Percentiles rank a stretch among this genome's conserved stretches.
These are phyloP conservation scores for Phalaenopsis aphrodite DNA, from an alignment of 106 monocot species.

Conservation along the genomic window DNA sequence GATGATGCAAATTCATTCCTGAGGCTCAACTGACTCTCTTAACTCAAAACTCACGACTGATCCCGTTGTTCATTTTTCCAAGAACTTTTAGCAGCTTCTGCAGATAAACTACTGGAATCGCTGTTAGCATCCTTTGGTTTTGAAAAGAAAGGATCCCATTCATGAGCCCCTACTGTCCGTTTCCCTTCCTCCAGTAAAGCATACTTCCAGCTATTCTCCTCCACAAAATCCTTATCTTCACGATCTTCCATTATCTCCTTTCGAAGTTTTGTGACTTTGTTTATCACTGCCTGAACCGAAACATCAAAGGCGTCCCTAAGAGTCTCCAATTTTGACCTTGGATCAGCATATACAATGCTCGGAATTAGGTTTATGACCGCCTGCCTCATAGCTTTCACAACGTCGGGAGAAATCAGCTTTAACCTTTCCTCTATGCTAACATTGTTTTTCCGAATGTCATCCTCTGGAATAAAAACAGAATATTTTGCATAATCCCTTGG, in stretches of 20 bases:
- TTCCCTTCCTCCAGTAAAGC: constrained; percentile 57
- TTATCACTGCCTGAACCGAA: constrained; percentile 59
- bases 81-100: constrained; percentile 22
- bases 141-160: constrained; percentile 88
- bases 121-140: constrained; percentile 54
- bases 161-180: constrained; percentile 56
- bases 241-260: constrained; percentile 52
- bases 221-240: constrained; percentile 63
- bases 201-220: constrained; percentile 93
- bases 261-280: constrained; percentile 52
- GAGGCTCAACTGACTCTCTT: too few species aligned
- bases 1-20: too few species aligned
- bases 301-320: constrained; percentile 91
- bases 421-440: constrained; percentile 60
- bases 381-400: constrained; percentile 55
- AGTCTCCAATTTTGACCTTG: constrained; percentile 46
- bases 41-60: constrained; percentile 22
- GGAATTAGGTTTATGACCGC: constrained; percentile 70
- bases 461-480: constrained; percentile 77
- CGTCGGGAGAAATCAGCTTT: constrained; percentile 40
- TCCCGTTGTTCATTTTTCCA: constrained; percentile 51
- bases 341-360: constrained; percentile 62
- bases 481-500: constrained; percentile 58
- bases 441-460: constrained; percentile 52
- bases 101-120: constrained; percentile 29